Evolutionary conservation across 2,329 filamentous ascomycete genomes (phyloP).

Genomic region (Penicillium sp.): DNA sequence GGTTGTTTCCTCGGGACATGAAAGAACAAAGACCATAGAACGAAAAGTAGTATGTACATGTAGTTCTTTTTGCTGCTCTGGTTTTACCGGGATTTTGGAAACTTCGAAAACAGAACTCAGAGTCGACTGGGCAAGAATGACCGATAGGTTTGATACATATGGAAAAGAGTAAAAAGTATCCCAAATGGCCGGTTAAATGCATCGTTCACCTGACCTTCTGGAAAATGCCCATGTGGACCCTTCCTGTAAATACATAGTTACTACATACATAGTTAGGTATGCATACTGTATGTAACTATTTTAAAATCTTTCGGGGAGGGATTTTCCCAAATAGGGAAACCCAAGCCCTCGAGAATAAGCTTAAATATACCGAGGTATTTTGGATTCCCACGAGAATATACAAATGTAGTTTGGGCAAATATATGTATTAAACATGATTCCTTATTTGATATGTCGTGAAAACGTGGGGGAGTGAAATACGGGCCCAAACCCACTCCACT

Average conservation of each 20-base stretch:
- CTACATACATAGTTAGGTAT: neutral
- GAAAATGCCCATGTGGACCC: neutral
- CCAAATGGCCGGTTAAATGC: neutral
- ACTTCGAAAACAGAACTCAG: neutral
- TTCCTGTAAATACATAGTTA: neutral
- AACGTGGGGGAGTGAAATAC: slow-evolving; percentile 6
- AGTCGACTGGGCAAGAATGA: neutral
- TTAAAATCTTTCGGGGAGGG: neutral
- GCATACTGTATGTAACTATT: neutral
- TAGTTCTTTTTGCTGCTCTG: neutral
- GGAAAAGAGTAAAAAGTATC: neutral
- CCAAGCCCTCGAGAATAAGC: neutral
- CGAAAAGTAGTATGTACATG: neutral
- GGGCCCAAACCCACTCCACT: slow-evolving; percentile 3
- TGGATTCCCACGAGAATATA: no score
- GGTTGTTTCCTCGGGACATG: neutral
- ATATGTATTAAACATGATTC: no score
- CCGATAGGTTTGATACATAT: neutral
- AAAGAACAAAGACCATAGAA: neutral
- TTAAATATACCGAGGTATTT: neutral
- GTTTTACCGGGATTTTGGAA: neutral
- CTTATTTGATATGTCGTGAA: neutral
- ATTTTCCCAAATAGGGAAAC: neutral
- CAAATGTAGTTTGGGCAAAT: no score
- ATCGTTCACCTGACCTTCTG: neutral